Evolutionary conservation across 331 rosid species (phyloP).

Genomic region (Quercus phellos): DNA sequence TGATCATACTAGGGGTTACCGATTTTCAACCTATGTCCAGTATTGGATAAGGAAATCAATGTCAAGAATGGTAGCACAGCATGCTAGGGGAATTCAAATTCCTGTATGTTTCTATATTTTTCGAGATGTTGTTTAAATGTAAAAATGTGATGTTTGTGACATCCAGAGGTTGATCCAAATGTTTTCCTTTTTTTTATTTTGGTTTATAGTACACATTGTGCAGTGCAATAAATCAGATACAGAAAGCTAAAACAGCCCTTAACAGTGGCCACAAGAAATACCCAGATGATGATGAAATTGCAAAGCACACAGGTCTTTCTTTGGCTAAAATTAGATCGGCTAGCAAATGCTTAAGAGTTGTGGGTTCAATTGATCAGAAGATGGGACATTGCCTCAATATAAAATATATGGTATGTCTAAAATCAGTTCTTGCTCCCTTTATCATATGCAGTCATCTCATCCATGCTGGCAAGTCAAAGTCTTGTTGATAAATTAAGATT

Average conservation of each 20-base stretch:
- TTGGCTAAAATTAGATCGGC: constrained; percentile 75
- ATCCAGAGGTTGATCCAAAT: constrained; percentile 28
- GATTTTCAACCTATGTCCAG: constrained; percentile 87
- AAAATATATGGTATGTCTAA: constrained; percentile 53
- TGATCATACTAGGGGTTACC: constrained; percentile 68
- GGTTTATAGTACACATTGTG: constrained; percentile 53
- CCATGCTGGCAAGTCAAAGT: background rate
- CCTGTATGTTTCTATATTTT: constrained; percentile 56
- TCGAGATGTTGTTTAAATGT: constrained; percentile 22
- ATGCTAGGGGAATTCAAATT: constrained; percentile 64
- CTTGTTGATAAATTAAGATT: background rate
- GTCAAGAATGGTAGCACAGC: constrained; percentile 58
- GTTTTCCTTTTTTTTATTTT: constrained; percentile 33
- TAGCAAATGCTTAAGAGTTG: constrained; percentile 63
- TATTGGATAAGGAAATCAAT: constrained; percentile 91
- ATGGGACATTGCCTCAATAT: constrained; percentile 40
- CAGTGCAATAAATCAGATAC: constrained; percentile 72
- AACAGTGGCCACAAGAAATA: constrained; percentile 34
- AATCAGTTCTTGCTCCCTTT: background rate
- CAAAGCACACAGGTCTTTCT: constrained; percentile 79
- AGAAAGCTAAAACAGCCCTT: constrained; percentile 55
- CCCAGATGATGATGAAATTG: constrained; percentile 62
- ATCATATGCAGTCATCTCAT: background rate
- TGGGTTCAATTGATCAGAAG: constrained; percentile 74
- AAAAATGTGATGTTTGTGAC: constrained; percentile 9